Conservation (phyloP, 768 basidiomycete genomes). For the Hemileccinum rubropunctum region DNA sequence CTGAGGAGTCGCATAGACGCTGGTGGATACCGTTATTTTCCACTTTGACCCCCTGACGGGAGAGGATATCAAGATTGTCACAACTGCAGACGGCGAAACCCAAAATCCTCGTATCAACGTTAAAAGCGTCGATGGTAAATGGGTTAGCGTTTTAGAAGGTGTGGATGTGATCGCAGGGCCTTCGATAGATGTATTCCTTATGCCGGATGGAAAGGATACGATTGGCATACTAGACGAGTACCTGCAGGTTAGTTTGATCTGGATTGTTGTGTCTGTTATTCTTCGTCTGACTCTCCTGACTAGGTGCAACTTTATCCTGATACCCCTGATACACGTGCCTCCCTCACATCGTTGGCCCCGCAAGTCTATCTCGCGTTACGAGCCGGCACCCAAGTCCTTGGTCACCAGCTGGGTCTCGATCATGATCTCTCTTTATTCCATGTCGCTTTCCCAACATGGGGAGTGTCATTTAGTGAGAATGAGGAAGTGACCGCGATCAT, state of each 20-base stretch:
- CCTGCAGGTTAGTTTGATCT: constrained; percentile 53
- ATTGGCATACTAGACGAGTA: constrained; percentile 73
- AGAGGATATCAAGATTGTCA: constrained; percentile 43
- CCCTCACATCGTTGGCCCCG: constrained; percentile 44
- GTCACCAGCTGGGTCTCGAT: constrained; percentile 50
- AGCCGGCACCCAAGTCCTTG: constrained; percentile 49
- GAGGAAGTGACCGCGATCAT: constrained; percentile 59
- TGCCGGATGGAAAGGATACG: constrained; percentile 45
- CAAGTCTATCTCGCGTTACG: constrained; percentile 57
- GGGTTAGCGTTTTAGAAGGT: constrained; percentile 50
- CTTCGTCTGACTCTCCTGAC: neutral
- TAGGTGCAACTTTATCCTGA: constrained; percentile 71
- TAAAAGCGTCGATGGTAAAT: constrained; percentile 8
- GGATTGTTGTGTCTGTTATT: neutral
- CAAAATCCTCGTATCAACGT: neutral
- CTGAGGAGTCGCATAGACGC: constrained; percentile 36
- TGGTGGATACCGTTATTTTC: constrained; percentile 72
- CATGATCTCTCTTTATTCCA: constrained; percentile 43
- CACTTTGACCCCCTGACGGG: constrained; percentile 79
- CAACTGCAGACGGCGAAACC: constrained; percentile 6
- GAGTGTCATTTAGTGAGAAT: constrained; percentile 48
- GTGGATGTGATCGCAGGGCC: constrained; percentile 59
- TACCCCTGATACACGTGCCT: constrained; percentile 40
- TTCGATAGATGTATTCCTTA: constrained; percentile 54
- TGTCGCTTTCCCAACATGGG: constrained; percentile 66